These are phyloP conservation scores for Suillus brevipes DNA, from an alignment of 768 basidiomycete species.

Conservation along the genomic window DNA sequence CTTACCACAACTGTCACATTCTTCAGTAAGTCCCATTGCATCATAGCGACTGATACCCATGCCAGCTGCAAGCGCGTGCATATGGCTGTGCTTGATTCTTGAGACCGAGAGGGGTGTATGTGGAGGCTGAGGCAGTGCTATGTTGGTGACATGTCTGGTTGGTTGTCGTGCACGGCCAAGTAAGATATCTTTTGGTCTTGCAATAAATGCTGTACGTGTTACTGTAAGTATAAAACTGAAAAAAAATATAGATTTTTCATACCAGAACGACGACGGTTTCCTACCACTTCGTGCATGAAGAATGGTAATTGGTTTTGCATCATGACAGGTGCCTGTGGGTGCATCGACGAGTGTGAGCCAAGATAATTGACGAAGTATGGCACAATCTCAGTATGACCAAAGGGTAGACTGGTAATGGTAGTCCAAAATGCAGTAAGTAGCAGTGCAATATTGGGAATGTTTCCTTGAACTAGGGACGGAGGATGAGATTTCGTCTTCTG, in stretches of 20 bases:
- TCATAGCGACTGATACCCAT: too few relatives aligned
- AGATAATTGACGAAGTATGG: neutral
- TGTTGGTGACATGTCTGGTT: too few relatives aligned
- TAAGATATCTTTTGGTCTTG: neutral
- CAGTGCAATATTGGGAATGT: too few relatives aligned
- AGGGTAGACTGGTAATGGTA: neutral
- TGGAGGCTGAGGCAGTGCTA: too few relatives aligned
- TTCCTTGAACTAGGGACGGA: too few relatives aligned
- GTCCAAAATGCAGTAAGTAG: too few relatives aligned
- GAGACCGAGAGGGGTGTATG: too few relatives aligned
- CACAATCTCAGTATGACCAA: neutral
- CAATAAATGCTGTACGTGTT: neutral
- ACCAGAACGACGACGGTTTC: neutral
- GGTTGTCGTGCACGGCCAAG: neutral
- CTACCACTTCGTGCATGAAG: neutral
- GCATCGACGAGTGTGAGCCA: neutral
- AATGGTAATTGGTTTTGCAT: neutral
- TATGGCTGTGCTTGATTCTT: too few relatives aligned
- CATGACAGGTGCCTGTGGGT: neutral
- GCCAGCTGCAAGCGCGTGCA: too few relatives aligned
- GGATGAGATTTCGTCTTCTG: too few relatives aligned
- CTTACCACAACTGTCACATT: too few relatives aligned
- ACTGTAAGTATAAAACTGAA: neutral
- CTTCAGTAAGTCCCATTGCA: too few relatives aligned
- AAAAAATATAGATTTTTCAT: neutral